These are phyloP conservation scores for Trichosanthes cucumerina DNA, from an alignment of 306 rosid species.

Conservation along the genomic window DNA sequence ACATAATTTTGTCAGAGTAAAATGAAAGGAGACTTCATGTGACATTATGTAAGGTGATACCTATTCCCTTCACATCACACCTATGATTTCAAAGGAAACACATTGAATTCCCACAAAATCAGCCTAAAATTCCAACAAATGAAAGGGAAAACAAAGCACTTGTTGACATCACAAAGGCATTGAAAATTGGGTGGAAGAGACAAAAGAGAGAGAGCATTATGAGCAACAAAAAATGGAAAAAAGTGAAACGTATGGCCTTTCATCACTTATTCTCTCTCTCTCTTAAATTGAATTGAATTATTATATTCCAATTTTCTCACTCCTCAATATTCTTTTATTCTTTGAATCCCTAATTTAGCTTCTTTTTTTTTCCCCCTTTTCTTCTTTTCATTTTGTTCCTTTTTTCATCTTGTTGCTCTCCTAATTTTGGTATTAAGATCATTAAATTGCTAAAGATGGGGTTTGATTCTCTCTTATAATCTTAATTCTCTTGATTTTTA, in stretches of 20 bases:
- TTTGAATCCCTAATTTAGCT: conserved; percentile 5
- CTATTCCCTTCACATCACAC: not conserved
- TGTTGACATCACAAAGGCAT: not conserved
- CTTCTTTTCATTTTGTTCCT: not conserved
- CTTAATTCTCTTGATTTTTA: not conserved
- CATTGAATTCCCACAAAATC: not conserved
- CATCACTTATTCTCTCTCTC: not conserved
- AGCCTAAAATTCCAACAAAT: not conserved
- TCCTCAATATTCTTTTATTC: conserved; percentile 10
- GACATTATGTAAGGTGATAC: not conserved
- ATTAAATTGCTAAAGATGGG: conserved; percentile 3
- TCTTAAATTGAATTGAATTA: not conserved
- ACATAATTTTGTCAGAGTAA: not conserved
- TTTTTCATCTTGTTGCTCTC: not conserved
- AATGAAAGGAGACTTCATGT: not conserved
- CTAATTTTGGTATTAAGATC: not conserved
- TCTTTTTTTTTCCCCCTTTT: not conserved
- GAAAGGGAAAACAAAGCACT: not conserved
- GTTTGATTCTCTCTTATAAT: not conserved
- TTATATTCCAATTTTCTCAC: conserved; percentile 20
- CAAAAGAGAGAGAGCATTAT: not conserved
- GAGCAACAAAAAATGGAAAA: not conserved
- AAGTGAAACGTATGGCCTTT: not conserved
- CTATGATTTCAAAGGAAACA: not conserved
- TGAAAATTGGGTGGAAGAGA: conserved; percentile 7